phyloP scores from a whole-genome alignment of 169 alveolate species.

The Cryptosporidium canis region DNA sequence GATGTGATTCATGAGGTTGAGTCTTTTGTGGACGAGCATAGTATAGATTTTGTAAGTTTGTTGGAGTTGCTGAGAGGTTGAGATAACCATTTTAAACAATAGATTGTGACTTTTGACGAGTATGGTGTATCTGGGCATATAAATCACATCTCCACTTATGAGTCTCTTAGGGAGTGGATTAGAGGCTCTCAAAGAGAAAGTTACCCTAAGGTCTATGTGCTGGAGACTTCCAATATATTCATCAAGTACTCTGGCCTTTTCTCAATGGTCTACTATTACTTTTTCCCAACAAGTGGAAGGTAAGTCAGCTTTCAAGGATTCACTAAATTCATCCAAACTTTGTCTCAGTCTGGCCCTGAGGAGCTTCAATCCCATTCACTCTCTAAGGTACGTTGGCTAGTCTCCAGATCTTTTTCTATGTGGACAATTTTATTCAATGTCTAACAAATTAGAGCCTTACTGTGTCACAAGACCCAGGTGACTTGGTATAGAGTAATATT shows the following conservation, averaged over 20 bases:
- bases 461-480: slow-evolving; percentile 48
- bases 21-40: slow-evolving; percentile 12
- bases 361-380: slow-evolving; percentile 13
- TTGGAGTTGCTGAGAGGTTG: neutral
- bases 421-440: too few species aligned
- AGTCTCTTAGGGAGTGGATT: slow-evolving; percentile 22
- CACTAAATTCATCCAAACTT: neutral
- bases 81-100: neutral
- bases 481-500: slow-evolving; percentile 68
- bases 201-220: slow-evolving; percentile 9
- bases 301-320: neutral
- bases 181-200: neutral
- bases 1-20: slow-evolving; percentile 36
- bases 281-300: neutral
- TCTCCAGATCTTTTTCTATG: neutral
- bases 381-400: slow-evolving; percentile 30
- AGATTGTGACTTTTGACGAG: slow-evolving; percentile 59
- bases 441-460: slow-evolving; percentile 13
- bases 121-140: slow-evolving; percentile 53
- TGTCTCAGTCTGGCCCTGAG: neutral
- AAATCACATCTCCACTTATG: slow-evolving; percentile 49
- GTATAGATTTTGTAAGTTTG: slow-evolving; percentile 39
- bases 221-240: slow-evolving; percentile 13
- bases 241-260: slow-evolving; percentile 37
- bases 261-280: slow-evolving; percentile 13